Base-by-base conservation (phyloP, 202 grass and related monocot genomes). In the Saccharum hybrid region DNA sequence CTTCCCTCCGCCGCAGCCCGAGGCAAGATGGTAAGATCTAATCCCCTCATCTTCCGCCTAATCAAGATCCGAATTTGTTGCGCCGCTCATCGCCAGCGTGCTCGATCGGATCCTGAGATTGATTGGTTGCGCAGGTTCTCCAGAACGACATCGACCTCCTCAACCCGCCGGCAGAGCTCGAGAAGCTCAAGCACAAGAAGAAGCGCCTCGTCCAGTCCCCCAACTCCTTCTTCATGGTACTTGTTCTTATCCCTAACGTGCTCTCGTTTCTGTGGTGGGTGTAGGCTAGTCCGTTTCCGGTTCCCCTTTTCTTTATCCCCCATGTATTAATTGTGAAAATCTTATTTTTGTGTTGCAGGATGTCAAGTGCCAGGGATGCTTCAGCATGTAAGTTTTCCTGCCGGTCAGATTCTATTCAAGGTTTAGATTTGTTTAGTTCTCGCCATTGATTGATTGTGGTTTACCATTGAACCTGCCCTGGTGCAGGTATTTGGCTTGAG, bases 151-250 rank as follows among this genome's bases (percentile, higher is more conserved):
- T 94, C 83, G 92, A 94, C 75, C 92, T 94, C 3, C 86, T 94
- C 31, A 87, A 94, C 76, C 92, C 92, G 4, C 89, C 92, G 19
- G 71, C 83, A 26, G 92, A 94, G 52, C 84, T 94, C 49, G 91
- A 94, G 79, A 94, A 94, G 62, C 69, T 70, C 38, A 94, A 94
- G 86, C 91, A 94, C 88, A 94, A 94, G 72, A 90, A 90, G 79
- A 94, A 94, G 86, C 86, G 91, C 43, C 91, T 94, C 19, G 88
- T 94, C 43, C 91, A 94, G 84, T 94, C 91, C n/a, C 91, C 91
- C 22, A 88, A 93, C 51, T 93, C 91, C 2, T 93, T 93, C 64
- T 91, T 91, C 91, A 94, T 94, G 92, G 92, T 91, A 61, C 43
- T 10, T 23, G 0, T 43, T 39, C 14, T 34, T 46, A 19, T 41